Conservation (phyloP, 2,329 filamentous ascomycete genomes). For the Rhynchosporium secalis region DNA sequence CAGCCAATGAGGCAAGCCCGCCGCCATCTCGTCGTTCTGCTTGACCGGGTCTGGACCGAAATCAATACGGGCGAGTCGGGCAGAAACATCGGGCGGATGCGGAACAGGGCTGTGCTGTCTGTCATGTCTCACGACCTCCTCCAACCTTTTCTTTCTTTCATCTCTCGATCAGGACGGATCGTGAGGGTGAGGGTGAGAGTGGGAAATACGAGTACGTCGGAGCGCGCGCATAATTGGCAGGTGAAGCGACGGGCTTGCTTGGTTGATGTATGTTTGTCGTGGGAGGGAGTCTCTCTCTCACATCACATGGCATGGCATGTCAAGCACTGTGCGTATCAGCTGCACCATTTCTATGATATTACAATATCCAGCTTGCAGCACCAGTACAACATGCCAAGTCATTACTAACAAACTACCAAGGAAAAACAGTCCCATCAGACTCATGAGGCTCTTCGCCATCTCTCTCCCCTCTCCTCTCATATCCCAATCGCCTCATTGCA, state of each 20-base stretch:
- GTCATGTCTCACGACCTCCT: slow-evolving; percentile 18
- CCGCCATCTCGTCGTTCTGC: slow-evolving; percentile 12
- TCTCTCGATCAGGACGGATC: slow-evolving; percentile 8
- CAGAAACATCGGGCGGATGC: slow-evolving; percentile 26
- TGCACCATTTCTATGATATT: background rate
- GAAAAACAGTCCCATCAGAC: background rate
- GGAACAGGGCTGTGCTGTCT: slow-evolving; percentile 12
- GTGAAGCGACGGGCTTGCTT: background rate
- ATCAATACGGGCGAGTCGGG: slow-evolving; percentile 27
- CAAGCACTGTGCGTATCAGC: background rate
- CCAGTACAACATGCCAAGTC: too few relatives aligned
- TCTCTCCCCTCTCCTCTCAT: background rate
- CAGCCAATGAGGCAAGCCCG: slow-evolving; percentile 16
- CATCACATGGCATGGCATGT: too few relatives aligned
- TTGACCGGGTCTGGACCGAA: slow-evolving; percentile 23
- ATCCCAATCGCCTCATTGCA: background rate
- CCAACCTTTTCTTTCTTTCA: background rate
- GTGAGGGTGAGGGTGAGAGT: background rate
- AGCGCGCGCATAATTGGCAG: slow-evolving; percentile 6
- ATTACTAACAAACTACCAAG: background rate
- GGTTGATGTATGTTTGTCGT: too few relatives aligned
- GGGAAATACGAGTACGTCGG: too few relatives aligned
- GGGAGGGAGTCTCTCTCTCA: too few relatives aligned
- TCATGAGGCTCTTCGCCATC: slow-evolving; percentile 3
- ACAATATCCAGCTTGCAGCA: background rate